A percentile compares a stretch with the other conserved stretches of the same genome.
These are phyloP conservation scores for Apiospora koreana DNA, from an alignment of 2,329 filamentous ascomycete species.

Conservation along the genomic window DNA sequence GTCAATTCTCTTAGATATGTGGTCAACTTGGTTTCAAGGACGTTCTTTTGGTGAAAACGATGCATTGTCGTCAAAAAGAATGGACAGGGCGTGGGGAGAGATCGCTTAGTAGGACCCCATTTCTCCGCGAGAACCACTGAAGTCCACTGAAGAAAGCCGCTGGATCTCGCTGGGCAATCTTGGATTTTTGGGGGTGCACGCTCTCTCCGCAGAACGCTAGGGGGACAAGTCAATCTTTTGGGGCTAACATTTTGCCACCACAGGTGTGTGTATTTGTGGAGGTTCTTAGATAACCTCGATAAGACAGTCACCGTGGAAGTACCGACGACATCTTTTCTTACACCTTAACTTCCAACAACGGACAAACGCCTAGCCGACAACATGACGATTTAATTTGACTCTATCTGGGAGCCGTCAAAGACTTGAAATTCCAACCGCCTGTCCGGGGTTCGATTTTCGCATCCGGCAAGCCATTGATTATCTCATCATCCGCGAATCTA, in stretches of 20 bases:
- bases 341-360: neutral
- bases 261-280: neutral
- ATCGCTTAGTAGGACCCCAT: neutral
- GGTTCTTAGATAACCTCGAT: neutral
- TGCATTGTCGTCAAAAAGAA: neutral
- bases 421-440: too few relatives aligned
- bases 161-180: conserved; percentile 1
- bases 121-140: conserved; percentile 8
- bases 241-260: neutral
- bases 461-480: neutral
- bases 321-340: neutral
- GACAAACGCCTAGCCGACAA: neutral
- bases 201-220: conserved; percentile 4
- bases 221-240: neutral
- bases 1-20: neutral
- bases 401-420: neutral
- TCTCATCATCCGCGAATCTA: neutral
- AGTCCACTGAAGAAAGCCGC: conserved; percentile 6
- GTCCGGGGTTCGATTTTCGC: neutral
- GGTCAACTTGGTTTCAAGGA: neutral
- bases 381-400: neutral
- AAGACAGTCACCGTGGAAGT: neutral
- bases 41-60: neutral
- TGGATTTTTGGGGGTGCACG: neutral
- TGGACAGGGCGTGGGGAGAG: neutral